Evolutionary conservation across 345 rosid genomes (phyloP), one percentile per base, ranked within the genome.

Genomic region (Rubroshorea leprosula): DNA sequence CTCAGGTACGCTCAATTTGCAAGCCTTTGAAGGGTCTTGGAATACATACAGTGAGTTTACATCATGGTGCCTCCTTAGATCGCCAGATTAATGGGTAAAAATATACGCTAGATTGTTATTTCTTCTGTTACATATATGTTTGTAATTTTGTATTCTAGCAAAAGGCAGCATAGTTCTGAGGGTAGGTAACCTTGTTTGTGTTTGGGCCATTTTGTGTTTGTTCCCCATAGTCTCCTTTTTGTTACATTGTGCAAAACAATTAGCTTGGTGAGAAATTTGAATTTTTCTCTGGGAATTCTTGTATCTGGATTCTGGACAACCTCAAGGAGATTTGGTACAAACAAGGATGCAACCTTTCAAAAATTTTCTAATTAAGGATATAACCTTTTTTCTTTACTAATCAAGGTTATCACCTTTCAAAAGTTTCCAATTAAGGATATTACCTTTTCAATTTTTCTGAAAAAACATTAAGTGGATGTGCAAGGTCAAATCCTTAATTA

Each of bases 11-110:
- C 60, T 54, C 75, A 15, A 66, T 86, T 31, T 89, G 91, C 77
- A 93, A 87, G 69, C 88, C 89, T 45, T 63, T 93, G 73, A 93
- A 93, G 84, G 69, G 78, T 69, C 78, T 57, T 62, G 99, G 97
- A 68, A 65, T 86, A 60, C 94, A 93, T 73, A 71, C 96, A 22
- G 96, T 93, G 64, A 84, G 97, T 69, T 69, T 93, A 71, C 96
- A 93, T 72, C 62, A 73, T 1, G 86, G 96, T 55, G 84, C 90
- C 27, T 63, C 87, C 16, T 13, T 87, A 62, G 88, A 82, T 72
- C 97, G 80, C 66, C 97, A 93, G 72, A 89, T 86, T 54, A 66
- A 58, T 0, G 99, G 99, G 97, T 90, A 87, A 59, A 50, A 49
- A 48, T 48, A 60, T 17, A 24, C 62, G 19, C 7, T 25, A 47